These are phyloP conservation scores for Debaryomyces udenii DNA, from an alignment of 1,139 yeast species.

Conservation along the genomic window DNA sequence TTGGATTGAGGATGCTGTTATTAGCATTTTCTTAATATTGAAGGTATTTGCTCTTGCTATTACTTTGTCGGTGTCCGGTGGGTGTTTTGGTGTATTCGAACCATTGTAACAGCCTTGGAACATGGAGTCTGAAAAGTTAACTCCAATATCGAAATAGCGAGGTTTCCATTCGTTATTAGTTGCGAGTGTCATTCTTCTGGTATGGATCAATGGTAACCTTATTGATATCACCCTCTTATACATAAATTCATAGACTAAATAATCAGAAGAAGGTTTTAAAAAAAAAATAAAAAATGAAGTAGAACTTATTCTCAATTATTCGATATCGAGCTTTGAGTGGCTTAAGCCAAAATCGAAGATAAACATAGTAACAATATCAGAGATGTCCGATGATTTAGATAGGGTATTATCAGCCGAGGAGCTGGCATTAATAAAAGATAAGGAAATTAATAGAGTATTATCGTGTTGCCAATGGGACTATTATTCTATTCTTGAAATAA, in stretches of 20 bases:
- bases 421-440: slow-evolving; percentile 44
- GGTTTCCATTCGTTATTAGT: slow-evolving; percentile 38
- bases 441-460: slow-evolving; percentile 59
- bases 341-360: too few species aligned
- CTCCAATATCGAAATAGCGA: slow-evolving; percentile 59
- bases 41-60: slow-evolving; percentile 65
- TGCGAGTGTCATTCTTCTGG: slow-evolving; percentile 4
- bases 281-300: not conserved
- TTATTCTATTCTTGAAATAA: slow-evolving; percentile 57
- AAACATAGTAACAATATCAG: not conserved
- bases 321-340: not conserved
- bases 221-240: not conserved
- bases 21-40: slow-evolving; percentile 68
- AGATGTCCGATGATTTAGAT: slow-evolving; percentile 34
- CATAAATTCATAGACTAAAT: not conserved
- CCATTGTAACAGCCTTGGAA: slow-evolving; percentile 81
- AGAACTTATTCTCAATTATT: not conserved
- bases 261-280: not conserved
- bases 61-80: slow-evolving; percentile 64
- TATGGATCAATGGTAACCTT: not conserved
- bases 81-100: slow-evolving; percentile 56
- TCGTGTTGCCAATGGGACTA: slow-evolving; percentile 52
- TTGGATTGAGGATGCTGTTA: slow-evolving; percentile 78
- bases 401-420: slow-evolving; percentile 38
- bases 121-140: slow-evolving; percentile 88